Evolutionary conservation across 2,329 filamentous ascomycete species (phyloP).

Genomic region (Emergomyces africanus): DNA sequence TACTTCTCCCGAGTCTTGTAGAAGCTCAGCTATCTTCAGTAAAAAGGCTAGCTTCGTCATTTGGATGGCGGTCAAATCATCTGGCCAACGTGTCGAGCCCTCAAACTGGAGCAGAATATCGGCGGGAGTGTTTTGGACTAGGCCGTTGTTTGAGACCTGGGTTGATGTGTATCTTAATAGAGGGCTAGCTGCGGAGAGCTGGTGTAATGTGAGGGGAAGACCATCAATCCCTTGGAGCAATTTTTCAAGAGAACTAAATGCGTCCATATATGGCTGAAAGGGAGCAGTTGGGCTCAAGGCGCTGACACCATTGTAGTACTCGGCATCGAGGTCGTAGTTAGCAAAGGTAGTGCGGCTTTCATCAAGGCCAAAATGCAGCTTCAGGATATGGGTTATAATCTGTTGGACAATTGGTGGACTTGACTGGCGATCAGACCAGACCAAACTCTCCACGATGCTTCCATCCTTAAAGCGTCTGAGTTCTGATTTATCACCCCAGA

Average conservation of each 20-base stretch:
- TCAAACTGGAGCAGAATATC: slow-evolving; percentile 85
- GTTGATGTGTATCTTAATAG: slow-evolving; percentile 58
- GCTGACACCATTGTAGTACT: slow-evolving; percentile 21
- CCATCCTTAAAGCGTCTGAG: slow-evolving; percentile 91
- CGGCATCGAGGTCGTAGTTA: slow-evolving; percentile 36
- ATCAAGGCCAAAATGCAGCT: slow-evolving; percentile 51
- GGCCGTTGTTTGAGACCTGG: slow-evolving; percentile 15
- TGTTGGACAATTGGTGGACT: slow-evolving; percentile 59
- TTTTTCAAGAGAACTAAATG: slow-evolving; percentile 60
- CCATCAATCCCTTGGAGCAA: slow-evolving; percentile 66
- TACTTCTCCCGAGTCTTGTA: slow-evolving; percentile 49
- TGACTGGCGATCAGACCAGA: slow-evolving; percentile 59
- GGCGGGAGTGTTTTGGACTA: slow-evolving; percentile 39
- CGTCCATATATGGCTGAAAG: slow-evolving; percentile 57
- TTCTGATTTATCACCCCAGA: slow-evolving; percentile 93
- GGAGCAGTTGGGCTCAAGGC: slow-evolving; percentile 19
- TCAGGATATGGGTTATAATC: slow-evolving; percentile 60
- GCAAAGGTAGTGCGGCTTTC: slow-evolving; percentile 42
- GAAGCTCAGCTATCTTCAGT: slow-evolving; percentile 56
- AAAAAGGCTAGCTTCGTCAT: slow-evolving; percentile 86
- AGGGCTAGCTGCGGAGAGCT: slow-evolving; percentile 60
- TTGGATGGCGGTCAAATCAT: slow-evolving; percentile 82
- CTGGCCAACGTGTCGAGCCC: slow-evolving; percentile 84
- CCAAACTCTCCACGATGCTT: slow-evolving; percentile 79
- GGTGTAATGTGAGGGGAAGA: slow-evolving; percentile 75